Evolutionary conservation across 305 asterid species (phyloP).

Genomic region (Fraxinus greggii): DNA sequence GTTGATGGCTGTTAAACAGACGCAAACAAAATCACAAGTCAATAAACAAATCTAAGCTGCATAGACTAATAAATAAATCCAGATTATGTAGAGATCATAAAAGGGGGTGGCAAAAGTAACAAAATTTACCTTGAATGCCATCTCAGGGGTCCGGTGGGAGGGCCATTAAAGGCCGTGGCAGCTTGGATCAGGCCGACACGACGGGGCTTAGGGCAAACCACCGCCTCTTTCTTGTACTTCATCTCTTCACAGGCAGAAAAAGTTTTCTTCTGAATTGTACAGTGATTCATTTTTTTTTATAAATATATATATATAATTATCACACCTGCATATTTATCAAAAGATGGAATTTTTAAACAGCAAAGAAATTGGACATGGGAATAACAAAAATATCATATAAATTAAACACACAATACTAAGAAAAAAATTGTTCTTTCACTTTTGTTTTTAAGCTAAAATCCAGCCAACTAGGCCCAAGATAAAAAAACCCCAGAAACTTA

Average conservation of each 20-base stretch:
- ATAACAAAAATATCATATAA: slow-evolving; percentile 15
- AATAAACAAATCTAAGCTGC: neutral
- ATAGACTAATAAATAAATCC: neutral
- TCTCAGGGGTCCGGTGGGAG: slow-evolving; percentile 45
- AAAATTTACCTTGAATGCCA: slow-evolving; percentile 65
- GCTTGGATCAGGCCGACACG: slow-evolving; percentile 51
- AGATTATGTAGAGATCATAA: neutral
- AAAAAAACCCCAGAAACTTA: neutral
- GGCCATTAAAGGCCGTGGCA: slow-evolving; percentile 36
- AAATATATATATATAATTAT: slow-evolving; percentile 5
- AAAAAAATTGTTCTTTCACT: neutral
- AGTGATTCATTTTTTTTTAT: slow-evolving; percentile 65
- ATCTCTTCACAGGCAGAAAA: slow-evolving; percentile 59
- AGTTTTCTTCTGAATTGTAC: slow-evolving; percentile 52
- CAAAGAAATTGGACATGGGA: slow-evolving; percentile 16
- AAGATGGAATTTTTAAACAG: slow-evolving; percentile 13
- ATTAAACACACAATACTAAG: neutral
- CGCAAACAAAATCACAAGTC: neutral
- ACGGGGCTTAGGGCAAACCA: slow-evolving; percentile 91
- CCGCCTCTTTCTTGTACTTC: slow-evolving; percentile 47
- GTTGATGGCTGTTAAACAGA: slow-evolving; percentile 58
- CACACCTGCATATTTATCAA: slow-evolving; percentile 22
- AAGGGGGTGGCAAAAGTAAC: neutral
- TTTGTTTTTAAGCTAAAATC: slow-evolving; percentile 39
- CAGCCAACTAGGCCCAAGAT: slow-evolving; percentile 38